Conservation (phyloP, 768 basidiomycete genomes). For the Lactifluus hygrophoroides region DNA sequence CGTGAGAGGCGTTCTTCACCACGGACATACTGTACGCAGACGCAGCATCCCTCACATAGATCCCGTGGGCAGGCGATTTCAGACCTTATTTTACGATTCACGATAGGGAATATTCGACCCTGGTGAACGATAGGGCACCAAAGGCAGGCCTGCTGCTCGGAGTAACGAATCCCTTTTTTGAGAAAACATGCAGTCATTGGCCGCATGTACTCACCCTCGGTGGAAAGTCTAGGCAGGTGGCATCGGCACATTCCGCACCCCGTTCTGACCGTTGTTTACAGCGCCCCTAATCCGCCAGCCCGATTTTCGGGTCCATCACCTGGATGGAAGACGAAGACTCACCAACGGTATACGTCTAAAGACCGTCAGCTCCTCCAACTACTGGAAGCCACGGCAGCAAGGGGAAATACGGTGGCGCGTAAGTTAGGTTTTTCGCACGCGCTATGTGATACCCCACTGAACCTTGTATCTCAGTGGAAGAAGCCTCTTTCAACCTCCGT, state of each 20-base stretch:
- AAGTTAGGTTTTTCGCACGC: conserved; percentile 25
- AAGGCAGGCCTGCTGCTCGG: conserved; percentile 70
- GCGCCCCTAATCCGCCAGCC: background rate
- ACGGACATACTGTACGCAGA: background rate
- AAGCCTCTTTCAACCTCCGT: conserved; percentile 58
- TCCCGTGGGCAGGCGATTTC: conserved; percentile 77
- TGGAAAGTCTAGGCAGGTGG: conserved; percentile 43
- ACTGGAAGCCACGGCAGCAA: conserved; percentile 50
- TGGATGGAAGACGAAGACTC: conserved; percentile 71
- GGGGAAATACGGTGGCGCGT: conserved; percentile 44
- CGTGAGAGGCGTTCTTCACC: conserved; percentile 32
- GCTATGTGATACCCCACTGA: background rate
- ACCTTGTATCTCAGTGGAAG: conserved; percentile 37
- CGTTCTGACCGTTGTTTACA: background rate
- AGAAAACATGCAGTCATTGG: conserved; percentile 74
- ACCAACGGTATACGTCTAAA: conserved; percentile 80
- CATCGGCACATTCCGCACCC: background rate
- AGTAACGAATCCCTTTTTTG: conserved; percentile 85
- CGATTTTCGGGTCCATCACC: conserved; percentile 44
- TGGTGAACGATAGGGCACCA: conserved; percentile 80
- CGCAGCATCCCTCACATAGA: conserved; percentile 33
- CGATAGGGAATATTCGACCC: conserved; percentile 65
- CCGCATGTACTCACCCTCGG: conserved; percentile 67
- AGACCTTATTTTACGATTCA: conserved; percentile 97
- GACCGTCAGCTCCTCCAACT: conserved; percentile 66